A percentile compares a stretch with the other conserved stretches of the same genome.
phyloP scores from a whole-genome alignment of 805 yeast genomes.

The Ogataea haglerorum region DNA sequence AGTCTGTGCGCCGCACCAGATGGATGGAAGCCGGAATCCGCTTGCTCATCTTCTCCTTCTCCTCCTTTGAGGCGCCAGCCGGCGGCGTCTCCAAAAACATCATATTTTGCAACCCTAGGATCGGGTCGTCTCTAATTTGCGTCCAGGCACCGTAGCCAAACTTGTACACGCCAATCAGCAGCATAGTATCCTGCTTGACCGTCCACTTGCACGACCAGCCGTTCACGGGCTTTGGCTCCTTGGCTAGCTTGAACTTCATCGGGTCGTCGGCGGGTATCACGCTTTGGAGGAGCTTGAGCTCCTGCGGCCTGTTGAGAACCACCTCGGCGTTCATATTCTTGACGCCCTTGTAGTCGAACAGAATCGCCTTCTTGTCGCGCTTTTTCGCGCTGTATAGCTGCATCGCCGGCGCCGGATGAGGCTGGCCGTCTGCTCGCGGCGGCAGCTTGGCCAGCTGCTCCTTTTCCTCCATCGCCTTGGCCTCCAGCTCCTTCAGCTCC shows the following conservation, averaged over 20 bases:
- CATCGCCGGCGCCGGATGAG: conserved; percentile 33
- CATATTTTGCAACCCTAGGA: conserved; percentile 80
- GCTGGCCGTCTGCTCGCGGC: conserved; percentile 26
- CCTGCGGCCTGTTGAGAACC: conserved; percentile 78
- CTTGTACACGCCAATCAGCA: conserved; percentile 81
- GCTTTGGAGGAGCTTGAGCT: conserved; percentile 63
- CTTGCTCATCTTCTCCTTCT: conserved; percentile 41
- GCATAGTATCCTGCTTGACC: conserved; percentile 76
- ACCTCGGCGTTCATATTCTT: conserved; percentile 89
- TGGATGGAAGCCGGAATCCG: conserved; percentile 92
- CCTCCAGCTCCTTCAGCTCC: conserved; percentile 56
- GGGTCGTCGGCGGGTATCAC: conserved; percentile 54
- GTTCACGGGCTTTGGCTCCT: conserved; percentile 72
- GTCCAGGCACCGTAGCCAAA: conserved; percentile 97
- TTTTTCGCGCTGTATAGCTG: conserved; percentile 48
- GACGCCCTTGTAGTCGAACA: conserved; percentile 85
- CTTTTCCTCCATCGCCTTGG: conserved; percentile 54
- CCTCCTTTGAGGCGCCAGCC: conserved; percentile 35
- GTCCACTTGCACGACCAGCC: conserved; percentile 93
- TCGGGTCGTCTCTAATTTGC: conserved; percentile 93
- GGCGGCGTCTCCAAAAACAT: conserved; percentile 57
- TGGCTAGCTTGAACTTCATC: conserved; percentile 54
- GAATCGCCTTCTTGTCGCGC: conserved; percentile 83
- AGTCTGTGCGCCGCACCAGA: conserved; percentile 86
- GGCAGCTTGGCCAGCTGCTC: conserved; percentile 34